Base-by-base conservation (phyloP, 345 rosid species). In the Citrus unshiu region DNA sequence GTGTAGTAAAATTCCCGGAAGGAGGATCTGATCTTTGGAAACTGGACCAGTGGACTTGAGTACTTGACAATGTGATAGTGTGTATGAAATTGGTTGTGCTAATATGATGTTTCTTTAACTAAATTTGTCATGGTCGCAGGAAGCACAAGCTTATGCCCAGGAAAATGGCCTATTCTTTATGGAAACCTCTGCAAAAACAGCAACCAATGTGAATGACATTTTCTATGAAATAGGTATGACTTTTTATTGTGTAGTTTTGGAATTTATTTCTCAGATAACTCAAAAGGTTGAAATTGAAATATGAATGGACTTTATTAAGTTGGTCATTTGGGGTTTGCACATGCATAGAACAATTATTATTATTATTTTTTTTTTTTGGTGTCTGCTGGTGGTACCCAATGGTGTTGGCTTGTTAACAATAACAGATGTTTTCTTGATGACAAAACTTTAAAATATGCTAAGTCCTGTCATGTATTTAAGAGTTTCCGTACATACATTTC, bases 151-250 rank as follows among this genome's bases (percentile, higher is more conserved):
- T 27, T 96, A 91, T 90, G 97, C 98, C 21, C 89, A 91, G 62
- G 99, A 96, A 80, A 88, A 93, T 73, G 88, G 90, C 59, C 97
- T 96, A 76, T 96, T 96, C 92, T 96, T 94, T 82, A 90, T 91
- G 94, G 99, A 96, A 86, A 94, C 98, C 63, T 96, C 99, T 43
- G 99, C 99, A 4, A 96, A 96, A 87, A 92, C 97, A 39, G 97
- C 98, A 13, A 49, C 87, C 62, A 96, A 96, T 77, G 99, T 94
- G 62, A 96, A 96, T 79, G 98, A 93, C 67, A 85, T 94, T 73
- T 96, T 96, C 81, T 86, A 90, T 68, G 99, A 96, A 86, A 94
- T 96, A 76, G 99, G 99, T 94, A 81, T 16, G 39, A 16, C 18
- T 9, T 63, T 59, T n/a, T 25, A 66, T 66, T 29, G 10, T 13